Evolutionary conservation across 2,329 filamentous ascomycete genomes (phyloP).

Genomic region (Aspergillus ustus): DNA sequence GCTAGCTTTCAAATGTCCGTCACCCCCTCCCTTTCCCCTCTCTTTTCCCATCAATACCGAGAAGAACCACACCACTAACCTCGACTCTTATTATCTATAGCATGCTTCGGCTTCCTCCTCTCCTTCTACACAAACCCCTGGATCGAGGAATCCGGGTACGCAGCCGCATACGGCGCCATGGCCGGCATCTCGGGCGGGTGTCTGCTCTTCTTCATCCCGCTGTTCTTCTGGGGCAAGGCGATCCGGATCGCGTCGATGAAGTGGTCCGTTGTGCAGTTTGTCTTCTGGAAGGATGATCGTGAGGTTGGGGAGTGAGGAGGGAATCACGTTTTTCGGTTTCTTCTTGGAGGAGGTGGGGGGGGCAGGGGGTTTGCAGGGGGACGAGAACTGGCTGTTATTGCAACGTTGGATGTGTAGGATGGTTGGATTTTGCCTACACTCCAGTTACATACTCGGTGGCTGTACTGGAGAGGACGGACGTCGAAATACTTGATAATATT

Average conservation of each 20-base stretch:
- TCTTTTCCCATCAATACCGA: not conserved
- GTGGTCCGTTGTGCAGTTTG: conserved; percentile 11
- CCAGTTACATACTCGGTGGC: no score
- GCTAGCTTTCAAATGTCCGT: conserved; percentile 16
- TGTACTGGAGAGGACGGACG: no score
- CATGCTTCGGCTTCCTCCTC: conserved; percentile 17
- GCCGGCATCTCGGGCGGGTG: conserved; percentile 10
- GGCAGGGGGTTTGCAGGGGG: no score
- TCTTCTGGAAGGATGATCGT: conserved; percentile 8
- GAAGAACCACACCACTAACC: no score
- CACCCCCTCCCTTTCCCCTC: no score
- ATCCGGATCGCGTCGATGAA: conserved; percentile 7
- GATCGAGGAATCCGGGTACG: conserved; percentile 14
- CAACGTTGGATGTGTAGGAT: no score
- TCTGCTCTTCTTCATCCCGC: conserved; percentile 4
- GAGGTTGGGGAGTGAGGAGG: conserved; percentile 16
- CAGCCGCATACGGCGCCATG: conserved; percentile 15
- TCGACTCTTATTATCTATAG: conserved; percentile 5
- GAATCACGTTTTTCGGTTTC: no score
- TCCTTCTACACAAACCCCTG: conserved; percentile 22
- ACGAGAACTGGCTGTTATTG: no score
- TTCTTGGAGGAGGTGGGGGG: no score
- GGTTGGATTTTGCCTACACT: no score
- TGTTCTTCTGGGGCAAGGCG: conserved; percentile 12
- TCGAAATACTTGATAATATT: no score